Base-by-base conservation (phyloP, 2,329 filamentous ascomycete species). In the Aspergillus costaricaensis region DNA sequence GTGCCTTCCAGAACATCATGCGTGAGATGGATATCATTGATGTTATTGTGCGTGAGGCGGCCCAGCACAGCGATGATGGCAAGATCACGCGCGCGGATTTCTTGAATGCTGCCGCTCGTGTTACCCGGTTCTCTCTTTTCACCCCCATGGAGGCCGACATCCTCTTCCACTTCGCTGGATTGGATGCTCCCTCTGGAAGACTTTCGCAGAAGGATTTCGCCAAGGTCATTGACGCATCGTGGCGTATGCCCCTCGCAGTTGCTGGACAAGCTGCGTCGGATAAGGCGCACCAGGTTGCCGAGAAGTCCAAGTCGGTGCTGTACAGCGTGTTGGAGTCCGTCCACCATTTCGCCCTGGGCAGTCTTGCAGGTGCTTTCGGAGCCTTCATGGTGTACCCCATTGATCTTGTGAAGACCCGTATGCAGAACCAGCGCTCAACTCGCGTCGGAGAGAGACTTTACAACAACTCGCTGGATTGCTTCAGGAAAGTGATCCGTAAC, bases 331-430 rank as follows among this genome's bases (percentile, higher is more conserved):
- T 91, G 14, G 90, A 93, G 73, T 96, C 93, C 1, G 86, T 83
- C 2, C 96, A 97, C 77, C 93, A 96, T 82, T 99, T 99, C 74
- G 87, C 82, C 3, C 86, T 99, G 6, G 95, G 95, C 61, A 92
- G 91, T 74, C 68, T 96, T 68, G 95, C 95, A 7, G 95, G 95
- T 78, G 95, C 95, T 9, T 99, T 99, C 74, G 95, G 95, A 75
- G 95, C 95, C 12, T 98, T 99, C 76, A 97, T 99, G 92, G 95
- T 99, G 57, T 99, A 99, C 76, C 95, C 95, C 23, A 98, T 99
- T 73, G 95, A 99, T 81, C 81, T 99, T 63, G 95, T 99, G 77
- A 99, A 99, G 86, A 99, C 95, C 1, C 88, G 95, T 62, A 91
- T 99, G 88, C 95, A 99, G 79, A 99, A 99, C 81, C 95, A 99